These are phyloP conservation scores for Leptographium lundbergii DNA, from an alignment of 2,329 filamentous ascomycete genomes.

Conservation along the genomic window DNA sequence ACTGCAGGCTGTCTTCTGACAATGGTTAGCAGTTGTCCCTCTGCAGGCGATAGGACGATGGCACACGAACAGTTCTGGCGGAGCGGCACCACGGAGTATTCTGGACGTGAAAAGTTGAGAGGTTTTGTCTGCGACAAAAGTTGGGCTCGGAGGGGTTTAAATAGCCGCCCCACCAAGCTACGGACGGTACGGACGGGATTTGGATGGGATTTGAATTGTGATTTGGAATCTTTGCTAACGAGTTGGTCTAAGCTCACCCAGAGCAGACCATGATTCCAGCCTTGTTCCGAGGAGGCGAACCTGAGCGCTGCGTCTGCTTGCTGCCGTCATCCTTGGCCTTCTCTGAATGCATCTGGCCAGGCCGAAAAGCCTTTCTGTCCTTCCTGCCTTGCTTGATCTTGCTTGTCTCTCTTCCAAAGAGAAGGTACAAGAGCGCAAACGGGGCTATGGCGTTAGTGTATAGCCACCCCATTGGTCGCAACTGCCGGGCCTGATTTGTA, in stretches of 20 bases:
- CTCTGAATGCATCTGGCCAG: background rate
- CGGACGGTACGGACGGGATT: background rate
- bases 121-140: background rate
- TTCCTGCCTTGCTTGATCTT: background rate
- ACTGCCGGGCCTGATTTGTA: background rate
- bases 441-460: background rate
- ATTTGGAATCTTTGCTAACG: background rate
- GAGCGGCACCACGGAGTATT: too few species aligned
- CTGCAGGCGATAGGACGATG: background rate
- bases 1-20: background rate
- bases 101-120: background rate
- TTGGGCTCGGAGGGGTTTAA: background rate
- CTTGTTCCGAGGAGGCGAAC: background rate
- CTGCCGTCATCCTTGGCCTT: too few species aligned
- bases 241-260: background rate
- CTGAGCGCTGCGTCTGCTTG: background rate
- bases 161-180: background rate
- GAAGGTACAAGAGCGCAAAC: background rate
- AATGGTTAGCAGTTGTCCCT: background rate
- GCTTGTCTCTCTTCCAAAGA: background rate
- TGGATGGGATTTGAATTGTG: background rate
- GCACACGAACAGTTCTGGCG: background rate
- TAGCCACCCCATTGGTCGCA: background rate
- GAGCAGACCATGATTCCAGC: background rate
- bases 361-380: too few species aligned